Base-by-base conservation (phyloP, 192 early-diverging fungal species). In the Coemansia sp. region DNA sequence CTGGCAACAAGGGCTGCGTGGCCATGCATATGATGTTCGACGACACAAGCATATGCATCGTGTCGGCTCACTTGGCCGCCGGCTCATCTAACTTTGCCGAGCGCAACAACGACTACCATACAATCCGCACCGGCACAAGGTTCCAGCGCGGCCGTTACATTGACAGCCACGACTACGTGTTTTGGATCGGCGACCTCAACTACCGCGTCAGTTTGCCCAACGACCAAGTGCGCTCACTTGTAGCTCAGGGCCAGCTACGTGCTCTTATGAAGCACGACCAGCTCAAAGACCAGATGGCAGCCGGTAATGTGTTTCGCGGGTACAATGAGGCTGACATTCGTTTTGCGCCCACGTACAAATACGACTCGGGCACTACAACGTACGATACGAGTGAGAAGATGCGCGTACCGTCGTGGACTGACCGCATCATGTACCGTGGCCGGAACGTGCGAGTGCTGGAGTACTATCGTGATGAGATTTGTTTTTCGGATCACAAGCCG, bases 331-430 rank as follows among this genome's bases (percentile, higher is more conserved):
- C 85, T 2, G 85, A 84, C 24, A 78, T 97, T 22, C 53, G 60
- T 19, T 99, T 99, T 82, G 83, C 85, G n/a, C 98, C 98, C 0
- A 99, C 98, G 0, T 99, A 98, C 87, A 99, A 99, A 73, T 98
- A 91, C 65, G 91, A 99, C 69, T 68, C 82, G 1, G 90, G 90
- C 4, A 90, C 88, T 1, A 84, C 90, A 19, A 82, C 66, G 4
- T 99, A 96, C 62, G 98, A 99, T 64, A 89, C 90, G 6, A 93
- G 91, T 27, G 96, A 98, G 43, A 99, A 99, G 83, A 87, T 90
- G 72, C 85, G 98, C 10, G 86, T 92, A 4, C 98, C 98, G 1
- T 91, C 93, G 6, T 99, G 94, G 92, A 98, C 96, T 27, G 98
- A 99, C 76, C 87, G 98, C 51, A 87, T 98, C 21, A 72, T 93